These are phyloP conservation scores for Ceratobasidium sp. DNA, from an alignment of 1,284 basidiomycete species.

Conservation along the genomic window DNA sequence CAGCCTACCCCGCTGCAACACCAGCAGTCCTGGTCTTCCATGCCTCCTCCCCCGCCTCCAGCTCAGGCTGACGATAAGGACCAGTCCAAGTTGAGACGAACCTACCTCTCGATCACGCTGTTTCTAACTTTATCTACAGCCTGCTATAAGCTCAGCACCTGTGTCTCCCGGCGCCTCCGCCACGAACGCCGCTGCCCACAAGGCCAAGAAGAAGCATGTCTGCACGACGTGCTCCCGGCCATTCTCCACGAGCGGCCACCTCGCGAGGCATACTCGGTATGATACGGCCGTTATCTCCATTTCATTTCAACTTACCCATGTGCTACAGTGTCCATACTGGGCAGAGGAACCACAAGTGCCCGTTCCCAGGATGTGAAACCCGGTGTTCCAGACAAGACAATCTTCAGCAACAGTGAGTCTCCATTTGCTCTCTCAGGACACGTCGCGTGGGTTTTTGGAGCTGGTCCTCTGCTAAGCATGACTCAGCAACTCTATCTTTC, in stretches of 20 bases:
- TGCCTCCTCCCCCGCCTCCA: conserved; percentile 44
- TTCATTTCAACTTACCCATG: background rate
- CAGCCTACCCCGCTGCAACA: conserved; percentile 42
- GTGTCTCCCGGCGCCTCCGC: conserved; percentile 27
- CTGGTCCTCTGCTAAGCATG: conserved; percentile 24
- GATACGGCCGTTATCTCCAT: background rate
- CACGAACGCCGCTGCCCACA: conserved; percentile 46
- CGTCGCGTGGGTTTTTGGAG: background rate
- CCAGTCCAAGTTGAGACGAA: conserved; percentile 27
- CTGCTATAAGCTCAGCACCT: conserved; percentile 25
- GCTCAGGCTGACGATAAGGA: conserved; percentile 32
- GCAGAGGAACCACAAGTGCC: conserved; percentile 81
- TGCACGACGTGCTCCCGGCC: conserved; percentile 73
- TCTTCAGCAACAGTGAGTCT: conserved; percentile 81
- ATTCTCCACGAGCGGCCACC: conserved; percentile 85
- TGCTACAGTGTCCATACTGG: conserved; percentile 90
- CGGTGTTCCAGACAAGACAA: conserved; percentile 83
- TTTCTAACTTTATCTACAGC: conserved; percentile 26
- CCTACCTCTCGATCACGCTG: conserved; percentile 13
- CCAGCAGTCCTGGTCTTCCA: conserved; percentile 29
- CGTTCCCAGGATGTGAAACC: conserved; percentile 84
- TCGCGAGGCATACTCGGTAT: conserved; percentile 77
- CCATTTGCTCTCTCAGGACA: conserved; percentile 32
- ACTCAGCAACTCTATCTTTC: background rate
- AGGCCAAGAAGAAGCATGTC: conserved; percentile 61